phyloP scores from a whole-genome alignment of 2,329 filamentous ascomycete species.

The Phaeophleospora eucalypticola region DNA sequence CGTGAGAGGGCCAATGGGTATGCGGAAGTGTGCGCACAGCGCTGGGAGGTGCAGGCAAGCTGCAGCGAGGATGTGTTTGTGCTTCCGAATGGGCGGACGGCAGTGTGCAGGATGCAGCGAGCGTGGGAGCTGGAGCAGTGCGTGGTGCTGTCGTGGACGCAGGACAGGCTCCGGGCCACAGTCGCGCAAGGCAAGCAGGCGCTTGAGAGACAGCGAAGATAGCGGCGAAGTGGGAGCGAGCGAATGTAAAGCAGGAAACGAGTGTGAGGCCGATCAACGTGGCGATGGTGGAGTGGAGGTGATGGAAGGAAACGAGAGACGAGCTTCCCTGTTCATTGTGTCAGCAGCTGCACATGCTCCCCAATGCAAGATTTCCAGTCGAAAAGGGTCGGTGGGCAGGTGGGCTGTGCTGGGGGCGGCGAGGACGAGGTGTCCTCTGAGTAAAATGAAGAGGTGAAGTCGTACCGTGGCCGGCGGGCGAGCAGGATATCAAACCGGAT shows the following conservation, averaged over 20 bases:
- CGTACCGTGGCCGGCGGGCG: too few relatives aligned
- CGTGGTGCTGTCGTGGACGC: neutral
- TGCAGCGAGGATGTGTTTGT: constrained; percentile 6
- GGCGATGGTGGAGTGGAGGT: too few relatives aligned
- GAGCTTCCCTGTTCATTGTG: neutral
- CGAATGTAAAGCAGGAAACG: too few relatives aligned
- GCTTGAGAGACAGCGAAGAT: neutral
- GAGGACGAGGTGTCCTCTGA: too few relatives aligned
- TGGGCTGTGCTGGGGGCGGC: too few relatives aligned
- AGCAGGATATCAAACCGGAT: too few relatives aligned
- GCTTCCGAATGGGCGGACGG: constrained; percentile 4
- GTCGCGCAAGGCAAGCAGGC: neutral
- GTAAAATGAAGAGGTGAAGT: too few relatives aligned
- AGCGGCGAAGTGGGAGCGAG: neutral
- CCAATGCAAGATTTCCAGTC: too few relatives aligned
- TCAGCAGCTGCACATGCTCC: neutral
- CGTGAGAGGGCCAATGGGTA: neutral
- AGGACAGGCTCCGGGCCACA: constrained; percentile 3
- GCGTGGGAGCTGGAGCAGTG: constrained; percentile 9
- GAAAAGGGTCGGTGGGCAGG: too few relatives aligned
- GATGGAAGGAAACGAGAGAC: neutral
- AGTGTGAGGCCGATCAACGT: too few relatives aligned
- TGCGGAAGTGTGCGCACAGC: constrained; percentile 2
- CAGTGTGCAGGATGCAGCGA: neutral
- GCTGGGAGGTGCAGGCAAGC: constrained; percentile 7